Base-by-base conservation (phyloP, 768 basidiomycete species). In the Tephrocybe sp. region DNA sequence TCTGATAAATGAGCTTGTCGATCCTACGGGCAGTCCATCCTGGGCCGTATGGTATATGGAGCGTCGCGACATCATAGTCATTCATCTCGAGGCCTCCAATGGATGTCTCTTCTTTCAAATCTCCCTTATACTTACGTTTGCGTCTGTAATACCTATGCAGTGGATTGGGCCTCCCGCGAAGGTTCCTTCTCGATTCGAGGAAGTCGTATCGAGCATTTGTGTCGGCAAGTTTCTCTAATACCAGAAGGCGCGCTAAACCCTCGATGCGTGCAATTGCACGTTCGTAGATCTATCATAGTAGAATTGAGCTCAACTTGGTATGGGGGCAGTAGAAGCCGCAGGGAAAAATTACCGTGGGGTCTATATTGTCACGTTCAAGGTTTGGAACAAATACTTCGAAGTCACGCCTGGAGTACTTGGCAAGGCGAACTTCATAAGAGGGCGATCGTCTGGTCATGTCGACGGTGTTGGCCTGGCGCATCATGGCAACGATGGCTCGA, bases 391-490 rank as follows among this genome's bases (percentile, higher is more conserved):
- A 77, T 18, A 84, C 72, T 58, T 84, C 83, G 49, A 79, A 83
- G 5, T 66, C 75, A 7, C 83, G 68, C 4, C 64, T 55, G 0
- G 78, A 70, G 61, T 85, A 83, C 60, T 85, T 85, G 16, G 78
- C 67, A 8, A 83, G 71, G 2, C 82, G 73, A 22, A 82, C 74
- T 67, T 84, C 82, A 54, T 85, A 82, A 10, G 82, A 84, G 1
- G 82, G 82, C 2, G 81, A 83, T 29, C 82, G 72, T n/a, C 82
- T 68, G 4, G 79, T 78, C 67, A 81, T 73, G 57, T 83, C 82
- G 44, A 82, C 74, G 0, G 77, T 80, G 60, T 83, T 83, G 65
- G 74, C 73, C 59, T 85, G 82, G n/a, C 79, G 78, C 76, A 85
- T 84, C 75, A 78, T 75, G 23, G 82, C 77, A 10, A 79, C 64